Evolutionary conservation across 768 basidiomycete species (phyloP), one percentile per base, ranked within the genome.

Genomic region (Obba rivulosa): DNA sequence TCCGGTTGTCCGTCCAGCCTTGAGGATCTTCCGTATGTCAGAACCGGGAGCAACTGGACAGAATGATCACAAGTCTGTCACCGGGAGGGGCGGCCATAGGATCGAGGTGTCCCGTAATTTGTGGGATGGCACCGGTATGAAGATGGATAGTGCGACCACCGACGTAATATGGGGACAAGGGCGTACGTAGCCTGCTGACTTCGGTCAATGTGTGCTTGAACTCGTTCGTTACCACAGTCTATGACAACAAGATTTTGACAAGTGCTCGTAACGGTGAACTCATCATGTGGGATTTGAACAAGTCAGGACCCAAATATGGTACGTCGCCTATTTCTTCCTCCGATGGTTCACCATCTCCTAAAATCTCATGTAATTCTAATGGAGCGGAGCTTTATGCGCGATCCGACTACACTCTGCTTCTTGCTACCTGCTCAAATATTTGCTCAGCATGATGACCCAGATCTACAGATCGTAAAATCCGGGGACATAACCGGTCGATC

Each of bases 91-190:
- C 3, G 84, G 85, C 0, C 73, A 78, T 62, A 74, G 80, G 34
- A 76, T 87, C n/a, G 87, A 89, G 48, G 73, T 75, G 8, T 83
- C 84, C 11, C 77, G 82, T 41, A 90, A 90, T 59, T 69, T 87
- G 41, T 91, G 88, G 88, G 83, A 81, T 8, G 79, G 80, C 0
- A 87, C 80, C 46, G 85, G 85, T 0, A 67, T 91, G 47, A 90
- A 89, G 66, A 79, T 85, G 17, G 87, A 90, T 46, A 83, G 84
- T 58, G 77, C 83, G 0, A 82, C 77, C 56, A 91, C 87, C 0
- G 87, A 87, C 57, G 81, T 90, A 17, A 83, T 79, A n/a, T 91
- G 88, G 88, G 83, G 81, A 21, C 73, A 74, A 55, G 84, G 82
- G 45, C 31, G 62, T 63, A 48, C 36, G 60, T 57, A 4, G 4